A percentile compares a stretch with the other conserved stretches of the same genome.
phyloP scores from a whole-genome alignment of 2,329 filamentous ascomycete genomes.

The Alternaria sp. region DNA sequence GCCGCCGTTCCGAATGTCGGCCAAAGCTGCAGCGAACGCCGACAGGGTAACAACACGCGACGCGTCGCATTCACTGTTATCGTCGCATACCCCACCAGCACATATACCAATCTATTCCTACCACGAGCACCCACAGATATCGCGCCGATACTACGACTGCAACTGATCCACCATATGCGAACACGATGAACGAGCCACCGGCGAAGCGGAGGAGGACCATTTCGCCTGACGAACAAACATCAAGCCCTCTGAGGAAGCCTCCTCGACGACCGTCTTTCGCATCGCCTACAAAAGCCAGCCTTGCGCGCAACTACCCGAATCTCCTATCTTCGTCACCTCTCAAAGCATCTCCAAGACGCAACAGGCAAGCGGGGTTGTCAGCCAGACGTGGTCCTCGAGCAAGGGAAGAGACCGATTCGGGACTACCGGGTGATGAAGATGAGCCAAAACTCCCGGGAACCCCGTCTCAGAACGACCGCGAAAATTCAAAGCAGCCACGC shows the following conservation, averaged over 20 bases:
- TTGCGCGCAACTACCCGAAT: constrained; percentile 51
- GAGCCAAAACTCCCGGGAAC: constrained; percentile 34
- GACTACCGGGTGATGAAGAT: constrained; percentile 5
- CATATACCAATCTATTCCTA: constrained; percentile 4
- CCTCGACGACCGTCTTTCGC: constrained; percentile 49
- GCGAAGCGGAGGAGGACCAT: constrained; percentile 49
- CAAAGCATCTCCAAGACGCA: constrained; percentile 9
- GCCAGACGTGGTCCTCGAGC: constrained; percentile 8
- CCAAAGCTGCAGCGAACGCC: constrained; percentile 34
- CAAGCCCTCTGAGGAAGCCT: constrained; percentile 42
- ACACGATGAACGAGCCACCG: constrained; percentile 43
- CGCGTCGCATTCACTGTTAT: constrained; percentile 35
- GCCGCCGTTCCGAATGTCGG: constrained; percentile 38
- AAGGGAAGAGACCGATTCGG: constrained; percentile 20
- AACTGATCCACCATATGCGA: background rate
- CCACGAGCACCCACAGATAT: background rate
- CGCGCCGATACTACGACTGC: background rate
- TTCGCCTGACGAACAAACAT: constrained; percentile 34
- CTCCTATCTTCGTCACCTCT: constrained; percentile 31
- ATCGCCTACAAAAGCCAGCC: constrained; percentile 53
- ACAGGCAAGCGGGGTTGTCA: constrained; percentile 20
- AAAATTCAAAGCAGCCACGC: constrained; percentile 32
- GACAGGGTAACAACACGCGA: constrained; percentile 37
- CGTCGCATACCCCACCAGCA: constrained; percentile 14
- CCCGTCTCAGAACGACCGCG: constrained; percentile 24